Conservation (phyloP, 139 green algal genomes). For the Auxenochlorella pyrenoidosa region DNA sequence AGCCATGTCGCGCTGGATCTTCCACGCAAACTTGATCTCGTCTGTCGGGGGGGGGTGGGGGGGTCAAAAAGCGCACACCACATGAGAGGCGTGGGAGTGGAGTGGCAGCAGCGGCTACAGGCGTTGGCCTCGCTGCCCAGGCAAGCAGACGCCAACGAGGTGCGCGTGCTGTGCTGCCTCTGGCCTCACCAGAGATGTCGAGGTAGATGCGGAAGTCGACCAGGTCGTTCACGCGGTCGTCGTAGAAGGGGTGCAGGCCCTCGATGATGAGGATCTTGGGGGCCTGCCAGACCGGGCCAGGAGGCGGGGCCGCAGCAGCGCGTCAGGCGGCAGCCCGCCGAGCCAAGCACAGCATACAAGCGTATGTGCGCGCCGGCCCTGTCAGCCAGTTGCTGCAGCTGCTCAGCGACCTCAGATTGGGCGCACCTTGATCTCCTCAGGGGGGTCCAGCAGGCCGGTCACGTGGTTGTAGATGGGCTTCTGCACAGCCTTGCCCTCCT, state of each 20-base stretch:
- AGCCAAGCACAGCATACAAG: no score
- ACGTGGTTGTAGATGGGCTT: constrained; percentile 99
- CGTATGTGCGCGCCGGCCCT: no score
- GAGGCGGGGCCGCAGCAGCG: no score
- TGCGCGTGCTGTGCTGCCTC: no score
- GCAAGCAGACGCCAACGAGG: no score
- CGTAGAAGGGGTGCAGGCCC: constrained; percentile 99
- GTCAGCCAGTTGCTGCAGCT: no score
- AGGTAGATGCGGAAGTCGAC: constrained; percentile 99
- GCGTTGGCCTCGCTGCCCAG: no score
- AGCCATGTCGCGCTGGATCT: constrained; percentile 99
- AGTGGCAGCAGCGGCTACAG: no score
- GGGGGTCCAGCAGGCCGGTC: constrained; percentile 91
- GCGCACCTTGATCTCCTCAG: constrained; percentile 84
- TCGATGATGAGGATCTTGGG: constrained; percentile 98
- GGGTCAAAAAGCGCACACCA: no score
- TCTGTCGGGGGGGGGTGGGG: constrained; percentile 52
- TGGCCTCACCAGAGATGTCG: constrained; percentile 85
- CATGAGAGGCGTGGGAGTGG: no score
- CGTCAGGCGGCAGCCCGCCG: no score
- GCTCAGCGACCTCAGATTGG: no score
- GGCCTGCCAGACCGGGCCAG: constrained; percentile 16
- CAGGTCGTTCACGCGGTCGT: constrained; percentile 96
- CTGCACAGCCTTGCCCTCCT: constrained; percentile 96
- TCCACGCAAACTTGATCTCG: constrained; percentile 99